Evolutionary conservation across 2,329 filamentous ascomycete species (phyloP), one percentile per base, ranked within the genome.

Genomic region (Ophiocordyceps camponoti-leonardi): DNA sequence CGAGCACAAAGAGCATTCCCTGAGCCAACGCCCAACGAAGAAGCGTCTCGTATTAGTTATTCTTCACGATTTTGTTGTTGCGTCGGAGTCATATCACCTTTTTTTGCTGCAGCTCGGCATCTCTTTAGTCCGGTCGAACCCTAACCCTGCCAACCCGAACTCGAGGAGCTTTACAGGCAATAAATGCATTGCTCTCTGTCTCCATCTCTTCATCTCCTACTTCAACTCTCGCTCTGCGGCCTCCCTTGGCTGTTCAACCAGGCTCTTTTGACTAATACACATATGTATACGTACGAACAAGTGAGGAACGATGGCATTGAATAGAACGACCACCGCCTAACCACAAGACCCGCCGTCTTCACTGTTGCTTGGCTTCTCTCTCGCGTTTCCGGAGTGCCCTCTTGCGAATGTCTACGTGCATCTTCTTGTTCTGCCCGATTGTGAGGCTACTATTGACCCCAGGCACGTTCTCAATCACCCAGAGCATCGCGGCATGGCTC

Each of bases 401-500:
- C 61, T 73, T 81, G 54, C 88, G 79, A 50, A 95, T 94, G 48
- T 81, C 79, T 56, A 83, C 68, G 59, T 95, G 88, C 80, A 93
- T 88, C 52, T 67, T 69, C 51, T 69, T 64, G 60, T 77, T 78
- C 56, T 67, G 62, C 53, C 58, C 62, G 39, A 77, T 66, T 12
- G 63, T 67, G 20, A 72, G 42, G 14, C 60, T 58, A 54, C 66
- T 68, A 44, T 67, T 72, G 20, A 67, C 63, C 6, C 75, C 75
- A 30, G 72, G 56, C 0, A 73, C 68, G 51, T 66, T 77, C 61
- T 78, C 75, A 33, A 95, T 68, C 47, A 77, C 76, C 82, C 85
- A 95, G 51, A 90, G 81, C 79, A 95, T 83, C 45, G 93, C 59
- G 0, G 81, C 86, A 63, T 98, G 92, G 52, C 76, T 83, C 88